Base-by-base conservation (phyloP, 495 filamentous ascomycete species). In the Trichocladium uniseriatum region DNA sequence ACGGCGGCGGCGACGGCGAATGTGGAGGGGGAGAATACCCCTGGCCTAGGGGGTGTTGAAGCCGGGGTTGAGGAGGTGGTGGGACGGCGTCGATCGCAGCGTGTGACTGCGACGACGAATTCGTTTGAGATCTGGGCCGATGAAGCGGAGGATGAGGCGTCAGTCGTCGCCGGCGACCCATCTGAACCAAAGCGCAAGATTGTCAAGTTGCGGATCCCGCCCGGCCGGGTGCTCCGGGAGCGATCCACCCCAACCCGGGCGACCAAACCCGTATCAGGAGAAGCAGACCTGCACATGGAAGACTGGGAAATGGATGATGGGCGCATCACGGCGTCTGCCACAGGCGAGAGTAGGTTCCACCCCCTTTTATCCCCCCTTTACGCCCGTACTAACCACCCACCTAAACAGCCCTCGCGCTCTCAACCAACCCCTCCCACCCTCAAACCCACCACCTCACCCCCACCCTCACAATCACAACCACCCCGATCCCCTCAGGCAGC, bases 401-500 rank as follows among this genome's bases (percentile, higher is more conserved):
- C 5, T 5, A 10, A 16, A 6, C 13, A 66, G 61, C 57, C 14
- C 51, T 64, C 16, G 64, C 51, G 8, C 56, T 63, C 45, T 60
- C 62, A 22, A 49, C 52, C 6, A 42, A 58, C 3, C 62, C 43
- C 48, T 66, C 11, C 24, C 38, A 52, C 18, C 62, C 59, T 37
- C 54, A 60, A 21, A 40, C 45, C 8, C 44, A 65, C 5, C 46
- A 43, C 7, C 47, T 65, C 16, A 42, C 51, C 10, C 39, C 43
- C 5, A 49, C 52, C 16, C n/a, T 66, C 5, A 44, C 57, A 16
- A 50, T 61, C 46, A 53, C 56, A 13, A 46, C 55, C 9, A 38
- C 56, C 15, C 56, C 46, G n/a, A 42, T 67, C n/a, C 43, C 53
- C 3, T 62, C 65, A 0, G 64, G 60, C 9, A 49, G 28, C 5